phyloP scores from a whole-genome alignment of 2,329 filamentous ascomycete genomes.

The Sporothrix protearum region DNA sequence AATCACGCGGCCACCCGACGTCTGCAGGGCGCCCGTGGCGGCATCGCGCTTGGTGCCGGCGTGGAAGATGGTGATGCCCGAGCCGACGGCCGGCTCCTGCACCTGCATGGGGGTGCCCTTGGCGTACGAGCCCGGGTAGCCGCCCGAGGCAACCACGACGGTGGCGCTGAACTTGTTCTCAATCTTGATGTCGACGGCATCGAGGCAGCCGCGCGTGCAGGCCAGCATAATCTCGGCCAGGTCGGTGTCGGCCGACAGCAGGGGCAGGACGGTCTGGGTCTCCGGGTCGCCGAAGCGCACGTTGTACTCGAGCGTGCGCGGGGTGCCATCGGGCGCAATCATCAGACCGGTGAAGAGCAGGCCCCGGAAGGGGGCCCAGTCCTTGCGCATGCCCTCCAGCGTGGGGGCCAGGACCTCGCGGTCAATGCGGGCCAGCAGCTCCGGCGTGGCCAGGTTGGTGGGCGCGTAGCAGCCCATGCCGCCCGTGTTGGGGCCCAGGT shows the following conservation, averaged over 20 bases:
- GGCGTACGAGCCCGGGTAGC: conserved; percentile 81
- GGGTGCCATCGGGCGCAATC: conserved; percentile 71
- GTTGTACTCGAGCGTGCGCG: conserved; percentile 88
- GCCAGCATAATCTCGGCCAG: conserved; percentile 85
- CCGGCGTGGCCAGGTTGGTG: conserved; percentile 72
- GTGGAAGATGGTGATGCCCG: conserved; percentile 76
- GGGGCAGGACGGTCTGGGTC: conserved; percentile 77
- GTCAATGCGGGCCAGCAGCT: conserved; percentile 75
- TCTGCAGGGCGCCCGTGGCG: conserved; percentile 61
- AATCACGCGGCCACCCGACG: conserved; percentile 86
- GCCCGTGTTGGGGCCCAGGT: conserved; percentile 88
- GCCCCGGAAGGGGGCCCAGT: conserved; percentile 69
- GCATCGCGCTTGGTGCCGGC: conserved; percentile 70
- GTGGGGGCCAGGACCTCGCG: conserved; percentile 83
- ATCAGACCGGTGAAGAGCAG: conserved; percentile 88
- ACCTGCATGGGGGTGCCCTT: conserved; percentile 67
- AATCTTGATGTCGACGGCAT: conserved; percentile 64
- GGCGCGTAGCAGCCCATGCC: conserved; percentile 97
- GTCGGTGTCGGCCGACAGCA: conserved; percentile 75
- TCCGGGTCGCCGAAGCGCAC: conserved; percentile 91
- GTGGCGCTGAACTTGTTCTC: conserved; percentile 74
- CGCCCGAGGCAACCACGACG: conserved; percentile 87
- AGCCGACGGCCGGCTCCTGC: conserved; percentile 42
- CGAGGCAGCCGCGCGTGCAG: conserved; percentile 71
- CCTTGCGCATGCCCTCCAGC: conserved; percentile 79